Base-by-base conservation (phyloP, 2,329 filamentous ascomycete species). In the Waltergamsia citrina region DNA sequence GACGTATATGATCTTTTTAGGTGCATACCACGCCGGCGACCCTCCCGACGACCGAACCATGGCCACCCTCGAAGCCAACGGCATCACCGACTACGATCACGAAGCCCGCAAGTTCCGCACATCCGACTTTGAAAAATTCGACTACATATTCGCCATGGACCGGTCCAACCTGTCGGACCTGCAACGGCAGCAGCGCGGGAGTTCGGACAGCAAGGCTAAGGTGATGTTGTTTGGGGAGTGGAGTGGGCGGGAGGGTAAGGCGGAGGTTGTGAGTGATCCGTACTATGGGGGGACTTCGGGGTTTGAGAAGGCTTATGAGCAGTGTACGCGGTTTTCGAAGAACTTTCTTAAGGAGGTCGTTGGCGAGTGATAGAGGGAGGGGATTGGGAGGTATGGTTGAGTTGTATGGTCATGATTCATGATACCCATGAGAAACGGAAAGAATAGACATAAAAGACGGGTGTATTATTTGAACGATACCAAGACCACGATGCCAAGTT, bases 141-240 rank as follows among this genome's bases (percentile, higher is more conserved):
- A 96, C 58, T 96, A 94, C 60, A 78, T 98, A 39, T 78, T 98
- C 37, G 88, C 85, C 40, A 98, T 98, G 92, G 92, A 98, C 53
- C 68, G 74, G 32, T 74, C 78, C 29, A 96, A 96, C 54, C 64
- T 94, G 29, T 65, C 69, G 7, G 74, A 93, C 49, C 60, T 94
- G 38, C 56, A 77, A 48, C 66, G 75, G 22, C 59, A 80, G 50
- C 65, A 74, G 42, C 62, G 67, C 38, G 65, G 73, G 43, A 73
- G 71, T 43, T 63, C 69, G n/a, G 65, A 71, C 22, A 56, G 65
- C 21, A 74, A 72, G 52, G 77, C 75, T 4, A 69, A 74, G 50
- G 74, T 94, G 34, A 80, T 84, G 68, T 61, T 96, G 32, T 96
- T 92, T 62, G 92, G 92, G 21, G 82, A 88, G 49, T 78, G 67